Base-by-base conservation (phyloP, 176 grass and related monocot species). In the Aechmea fasciata region DNA sequence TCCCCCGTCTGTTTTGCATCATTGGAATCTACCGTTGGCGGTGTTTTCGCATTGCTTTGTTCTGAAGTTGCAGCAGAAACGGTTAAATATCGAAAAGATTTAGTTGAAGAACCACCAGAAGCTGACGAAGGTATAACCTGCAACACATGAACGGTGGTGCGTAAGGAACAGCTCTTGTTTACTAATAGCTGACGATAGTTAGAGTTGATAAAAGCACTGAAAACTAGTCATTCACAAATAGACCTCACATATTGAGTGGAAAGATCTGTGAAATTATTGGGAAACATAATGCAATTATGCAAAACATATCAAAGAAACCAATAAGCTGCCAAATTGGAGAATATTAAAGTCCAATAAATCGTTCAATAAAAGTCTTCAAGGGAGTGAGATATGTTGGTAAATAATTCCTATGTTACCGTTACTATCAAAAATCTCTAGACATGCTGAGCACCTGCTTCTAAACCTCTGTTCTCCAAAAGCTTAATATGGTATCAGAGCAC, bases 51-150 rank as follows among this genome's bases (percentile, higher is more conserved):
- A 73, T 71, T 59, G 17, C 19, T 20, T 41, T 67, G 50, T 50
- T 76, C 67, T 67, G 83, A 85, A 52, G 71, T 76, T 69, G 77
- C 65, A 66, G 73, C 23, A 23, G 47, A 51, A 50, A 20, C 76
- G 50, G 68, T 69, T 48, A 85, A 64, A 72, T 70, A 71, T 72
- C 68, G 29, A 76, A 11, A 72, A 50, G 57, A 52, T 24, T 67
- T 11, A 63, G 23, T 25, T 63, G 65, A 64, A 51, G 47, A 62
- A 13, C 18, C 68, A 2, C 48, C 48, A 13, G 47, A 28, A 54
- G 9, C 13, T 63, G 62, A 53, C 10, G 72, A 54, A 67, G 41
- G 22, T 19, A 64, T 54, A 77, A 57, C n/a, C 83, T 80, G 68
- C 13, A 50, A 48, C 72, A 78, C 53, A 75, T 49, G 5, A 47